Evolutionary conservation across 1,139 yeast genomes (phyloP).

Genomic region (Yamadazyma sp.): DNA sequence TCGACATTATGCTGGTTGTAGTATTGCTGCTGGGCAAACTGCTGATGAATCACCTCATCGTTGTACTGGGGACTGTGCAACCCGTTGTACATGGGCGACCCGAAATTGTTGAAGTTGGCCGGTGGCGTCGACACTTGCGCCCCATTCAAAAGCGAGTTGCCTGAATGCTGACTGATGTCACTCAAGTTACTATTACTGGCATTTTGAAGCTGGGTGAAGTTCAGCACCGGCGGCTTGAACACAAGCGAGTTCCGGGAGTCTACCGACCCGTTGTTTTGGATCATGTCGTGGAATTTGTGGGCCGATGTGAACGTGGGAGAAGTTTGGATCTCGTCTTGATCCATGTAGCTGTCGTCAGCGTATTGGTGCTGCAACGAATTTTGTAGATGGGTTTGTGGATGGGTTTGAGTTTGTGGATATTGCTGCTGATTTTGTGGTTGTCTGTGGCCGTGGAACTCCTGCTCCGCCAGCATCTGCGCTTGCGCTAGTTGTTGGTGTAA

Average conservation of each 20-base stretch:
- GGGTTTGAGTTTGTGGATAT: neutral
- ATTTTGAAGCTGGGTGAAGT: constrained; percentile 45
- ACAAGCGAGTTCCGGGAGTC: constrained; percentile 35
- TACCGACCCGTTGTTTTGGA: constrained; percentile 20
- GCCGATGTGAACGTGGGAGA: constrained; percentile 20
- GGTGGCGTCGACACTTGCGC: constrained; percentile 12
- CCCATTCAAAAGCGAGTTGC: constrained; percentile 5
- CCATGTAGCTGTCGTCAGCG: constrained; percentile 41
- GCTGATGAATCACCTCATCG: constrained; percentile 18
- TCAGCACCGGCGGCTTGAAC: constrained; percentile 41
- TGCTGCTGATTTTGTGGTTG: neutral
- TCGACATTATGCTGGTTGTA: constrained; percentile 3
- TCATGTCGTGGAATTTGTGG: constrained; percentile 14
- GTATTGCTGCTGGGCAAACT: constrained; percentile 19
- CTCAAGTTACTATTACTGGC: constrained; percentile 40
- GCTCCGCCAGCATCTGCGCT: constrained; percentile 15
- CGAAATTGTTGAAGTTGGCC: constrained; percentile 15
- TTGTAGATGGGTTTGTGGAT: neutral
- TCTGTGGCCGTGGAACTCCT: constrained; percentile 7
- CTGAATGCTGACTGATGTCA: constrained; percentile 15
- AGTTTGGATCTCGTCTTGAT: constrained; percentile 31
- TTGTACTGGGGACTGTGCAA: constrained; percentile 18
- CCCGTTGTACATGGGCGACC: constrained; percentile 1
- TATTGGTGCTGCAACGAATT: neutral
- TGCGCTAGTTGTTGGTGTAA: constrained; percentile 14